Percentiles rank a stretch among this genome's conserved stretches.
These are phyloP conservation scores for Trichoderma semiorbis DNA, from an alignment of 2,329 filamentous ascomycete genomes.

Conservation along the genomic window DNA sequence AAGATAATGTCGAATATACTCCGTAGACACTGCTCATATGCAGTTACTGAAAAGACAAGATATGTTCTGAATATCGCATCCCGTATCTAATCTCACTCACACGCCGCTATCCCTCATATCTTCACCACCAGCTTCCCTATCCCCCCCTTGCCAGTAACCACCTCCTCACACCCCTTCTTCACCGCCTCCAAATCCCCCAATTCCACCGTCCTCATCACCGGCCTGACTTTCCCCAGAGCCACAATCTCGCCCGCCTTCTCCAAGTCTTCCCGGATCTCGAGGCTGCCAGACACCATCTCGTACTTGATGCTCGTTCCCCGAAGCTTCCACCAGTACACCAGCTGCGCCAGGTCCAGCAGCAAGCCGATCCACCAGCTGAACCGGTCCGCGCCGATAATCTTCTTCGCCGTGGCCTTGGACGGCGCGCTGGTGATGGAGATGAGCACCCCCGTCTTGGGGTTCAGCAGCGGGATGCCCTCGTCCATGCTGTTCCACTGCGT, in stretches of 20 bases:
- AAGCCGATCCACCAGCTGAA: slow-evolving; percentile 39
- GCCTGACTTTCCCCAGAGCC: slow-evolving; percentile 41
- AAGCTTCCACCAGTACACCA: slow-evolving; percentile 41
- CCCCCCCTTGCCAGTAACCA: slow-evolving; percentile 29
- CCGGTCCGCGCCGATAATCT: slow-evolving; percentile 31
- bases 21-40: not conserved
- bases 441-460: slow-evolving; percentile 36
- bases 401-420: slow-evolving; percentile 26
- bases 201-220: slow-evolving; percentile 40
- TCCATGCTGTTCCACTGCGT: slow-evolving; percentile 41
- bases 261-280: slow-evolving; percentile 39
- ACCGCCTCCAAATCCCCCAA: slow-evolving; percentile 44
- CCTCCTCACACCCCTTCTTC: slow-evolving; percentile 38
- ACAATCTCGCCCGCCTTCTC: slow-evolving; percentile 40
- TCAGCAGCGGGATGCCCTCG: slow-evolving; percentile 39
- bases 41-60: too few relatives aligned
- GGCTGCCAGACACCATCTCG: slow-evolving; percentile 44
- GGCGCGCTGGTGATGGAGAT: slow-evolving; percentile 42
- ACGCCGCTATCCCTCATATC: not conserved
- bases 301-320: slow-evolving; percentile 44
- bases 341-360: slow-evolving; percentile 34
- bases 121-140: slow-evolving; percentile 30
- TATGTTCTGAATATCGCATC: not conserved
- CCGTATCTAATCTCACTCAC: too few relatives aligned
- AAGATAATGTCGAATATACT: not conserved